Conservation (phyloP, 2,329 filamentous ascomycete genomes). For the Talaromyces sp. region DNA sequence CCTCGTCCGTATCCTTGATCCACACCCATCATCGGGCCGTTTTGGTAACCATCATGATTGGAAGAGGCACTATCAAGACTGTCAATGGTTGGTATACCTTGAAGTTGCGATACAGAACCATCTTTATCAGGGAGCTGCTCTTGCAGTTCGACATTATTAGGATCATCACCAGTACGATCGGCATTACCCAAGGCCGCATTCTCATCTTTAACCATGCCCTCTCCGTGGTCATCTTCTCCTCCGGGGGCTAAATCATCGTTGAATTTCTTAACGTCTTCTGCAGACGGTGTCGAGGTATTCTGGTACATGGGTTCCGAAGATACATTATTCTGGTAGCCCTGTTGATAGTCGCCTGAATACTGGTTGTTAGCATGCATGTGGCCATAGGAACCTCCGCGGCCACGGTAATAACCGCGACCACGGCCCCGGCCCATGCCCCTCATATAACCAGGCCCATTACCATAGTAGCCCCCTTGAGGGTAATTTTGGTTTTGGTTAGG, state of each 20-base stretch:
- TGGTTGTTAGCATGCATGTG: conserved; percentile 29
- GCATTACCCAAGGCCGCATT: background rate
- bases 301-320: conserved; percentile 22
- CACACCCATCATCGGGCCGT: conserved; percentile 20
- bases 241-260: conserved; percentile 30
- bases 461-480: conserved; percentile 71
- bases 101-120: conserved; percentile 14
- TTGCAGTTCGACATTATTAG: background rate
- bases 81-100: conserved; percentile 27
- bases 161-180: conserved; percentile 1
- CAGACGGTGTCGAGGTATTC: conserved; percentile 6
- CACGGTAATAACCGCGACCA: conserved; percentile 49
- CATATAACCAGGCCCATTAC: conserved; percentile 60
- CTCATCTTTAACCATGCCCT: conserved; percentile 18
- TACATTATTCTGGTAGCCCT: conserved; percentile 26
- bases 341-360: conserved; percentile 27
- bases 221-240: conserved; percentile 24
- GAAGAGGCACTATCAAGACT: conserved; percentile 22
- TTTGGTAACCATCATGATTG: conserved; percentile 20
- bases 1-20: conserved; percentile 35
- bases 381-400: conserved; percentile 32
- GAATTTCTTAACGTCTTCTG: conserved; percentile 20
- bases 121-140: background rate
- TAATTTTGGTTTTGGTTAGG: conserved; percentile 60
- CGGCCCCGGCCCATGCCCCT: conserved; percentile 57